These are phyloP conservation scores for Acacia confusa DNA, from an alignment of 306 rosid species.

Conservation along the genomic window DNA sequence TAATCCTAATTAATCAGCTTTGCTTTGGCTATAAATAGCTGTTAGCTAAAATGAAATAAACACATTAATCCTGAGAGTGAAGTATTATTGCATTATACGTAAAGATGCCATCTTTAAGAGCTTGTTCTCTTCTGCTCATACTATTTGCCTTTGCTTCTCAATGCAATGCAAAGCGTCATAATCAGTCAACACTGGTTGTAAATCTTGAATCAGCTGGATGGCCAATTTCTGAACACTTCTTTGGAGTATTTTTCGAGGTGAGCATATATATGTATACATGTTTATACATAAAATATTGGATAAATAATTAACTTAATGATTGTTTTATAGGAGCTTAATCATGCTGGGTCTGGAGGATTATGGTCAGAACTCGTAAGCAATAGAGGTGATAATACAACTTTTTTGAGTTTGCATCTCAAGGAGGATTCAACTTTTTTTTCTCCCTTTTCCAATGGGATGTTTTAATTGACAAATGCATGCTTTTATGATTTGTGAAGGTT, in stretches of 20 bases:
- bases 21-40: neutral
- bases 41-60: neutral
- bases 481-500: constrained; percentile 7
- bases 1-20: neutral
- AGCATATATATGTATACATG: neutral
- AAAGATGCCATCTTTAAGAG: neutral
- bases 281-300: neutral
- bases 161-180: constrained; percentile 27
- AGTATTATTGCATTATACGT: neutral
- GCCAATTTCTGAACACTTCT: neutral
- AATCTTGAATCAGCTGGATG: neutral
- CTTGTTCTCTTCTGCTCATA: neutral
- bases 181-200: neutral
- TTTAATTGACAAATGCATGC: neutral
- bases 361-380: constrained; percentile 55
- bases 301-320: neutral
- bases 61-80: neutral
- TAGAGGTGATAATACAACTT: constrained; percentile 33
- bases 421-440: neutral
- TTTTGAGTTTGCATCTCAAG: neutral
- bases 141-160: constrained; percentile 13
- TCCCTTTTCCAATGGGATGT: neutral
- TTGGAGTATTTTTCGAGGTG: constrained; percentile 50
- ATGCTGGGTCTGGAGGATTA: constrained; percentile 32
- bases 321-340: constrained; percentile 31